phyloP scores from a whole-genome alignment of 1,284 basidiomycete species.

The Ustilago shanxiensis region DNA sequence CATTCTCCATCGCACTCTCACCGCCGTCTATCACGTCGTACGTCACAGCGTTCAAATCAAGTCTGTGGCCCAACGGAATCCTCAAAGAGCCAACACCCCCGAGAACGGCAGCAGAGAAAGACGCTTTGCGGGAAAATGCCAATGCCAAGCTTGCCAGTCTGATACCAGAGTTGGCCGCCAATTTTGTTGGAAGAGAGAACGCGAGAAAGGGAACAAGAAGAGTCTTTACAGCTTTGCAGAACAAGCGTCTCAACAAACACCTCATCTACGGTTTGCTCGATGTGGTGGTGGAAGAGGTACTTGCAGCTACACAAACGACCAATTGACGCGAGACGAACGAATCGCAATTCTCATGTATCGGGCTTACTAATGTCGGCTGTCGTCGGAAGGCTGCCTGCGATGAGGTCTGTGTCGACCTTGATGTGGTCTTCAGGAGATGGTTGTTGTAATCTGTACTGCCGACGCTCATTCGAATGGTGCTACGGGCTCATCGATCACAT shows the following conservation, averaged over 20 bases:
- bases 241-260: conserved; percentile 81
- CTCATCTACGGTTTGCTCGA: conserved; percentile 57
- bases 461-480: not conserved
- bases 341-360: not conserved
- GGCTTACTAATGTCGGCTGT: not conserved
- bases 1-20: conserved; percentile 73
- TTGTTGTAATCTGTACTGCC: not conserved
- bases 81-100: conserved; percentile 76
- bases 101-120: conserved; percentile 84
- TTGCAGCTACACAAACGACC: conserved; percentile 11
- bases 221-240: conserved; percentile 92
- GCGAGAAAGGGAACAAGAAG: conserved; percentile 88
- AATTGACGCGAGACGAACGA: not conserved
- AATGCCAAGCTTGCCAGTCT: conserved; percentile 87
- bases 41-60: conserved; percentile 76
- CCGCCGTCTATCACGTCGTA: conserved; percentile 74
- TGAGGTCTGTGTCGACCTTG: not conserved
- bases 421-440: not conserved
- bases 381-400: not conserved
- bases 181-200: conserved; percentile 94
- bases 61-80: conserved; percentile 85
- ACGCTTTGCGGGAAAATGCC: conserved; percentile 83
- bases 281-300: conserved; percentile 47
- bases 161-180: conserved; percentile 94
- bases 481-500: not conserved